phyloP scores from a whole-genome alignment of 305 asterid genomes.

The Fraxinus paxiana region DNA sequence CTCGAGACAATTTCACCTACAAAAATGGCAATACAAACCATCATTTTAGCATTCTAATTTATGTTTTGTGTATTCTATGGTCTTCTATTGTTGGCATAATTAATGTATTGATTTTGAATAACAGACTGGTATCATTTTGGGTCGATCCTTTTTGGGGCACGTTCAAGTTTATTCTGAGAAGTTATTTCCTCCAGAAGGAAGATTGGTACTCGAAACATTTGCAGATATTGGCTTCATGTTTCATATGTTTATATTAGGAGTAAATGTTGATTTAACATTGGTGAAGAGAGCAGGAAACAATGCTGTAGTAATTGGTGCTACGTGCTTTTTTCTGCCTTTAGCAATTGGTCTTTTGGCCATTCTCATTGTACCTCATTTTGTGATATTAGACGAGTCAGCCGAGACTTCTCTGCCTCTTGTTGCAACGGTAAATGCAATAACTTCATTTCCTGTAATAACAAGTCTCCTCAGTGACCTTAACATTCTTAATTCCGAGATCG shows the following conservation, averaged over 20 bases:
- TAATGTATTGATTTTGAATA: not conserved
- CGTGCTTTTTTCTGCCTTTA: slow-evolving; percentile 37
- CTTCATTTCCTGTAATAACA: slow-evolving; percentile 61
- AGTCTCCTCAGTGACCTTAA: slow-evolving; percentile 51
- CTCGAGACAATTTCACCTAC: not conserved
- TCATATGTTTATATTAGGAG: slow-evolving; percentile 55
- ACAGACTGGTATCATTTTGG: slow-evolving; percentile 60
- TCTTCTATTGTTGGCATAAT: not conserved
- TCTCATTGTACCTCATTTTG: not conserved
- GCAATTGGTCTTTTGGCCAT: slow-evolving; percentile 20
- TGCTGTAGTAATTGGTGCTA: slow-evolving; percentile 39
- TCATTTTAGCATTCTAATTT: not conserved
- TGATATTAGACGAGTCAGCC: slow-evolving; percentile 10
- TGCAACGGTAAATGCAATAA: slow-evolving; percentile 28
- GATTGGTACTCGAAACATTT: slow-evolving; percentile 37
- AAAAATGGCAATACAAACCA: not conserved
- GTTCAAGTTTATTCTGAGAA: not conserved
- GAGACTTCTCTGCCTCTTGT: slow-evolving; percentile 30
- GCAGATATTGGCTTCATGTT: slow-evolving; percentile 55
- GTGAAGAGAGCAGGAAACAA: slow-evolving; percentile 30
- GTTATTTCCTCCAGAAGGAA: slow-evolving; percentile 48
- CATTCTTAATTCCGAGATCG: slow-evolving; percentile 61
- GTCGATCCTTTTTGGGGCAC: slow-evolving; percentile 38
- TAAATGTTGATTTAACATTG: slow-evolving; percentile 38
- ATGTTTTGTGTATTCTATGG: not conserved